phyloP scores from a whole-genome alignment of 768 basidiomycete species.

The Chlorophyllum brunneum region DNA sequence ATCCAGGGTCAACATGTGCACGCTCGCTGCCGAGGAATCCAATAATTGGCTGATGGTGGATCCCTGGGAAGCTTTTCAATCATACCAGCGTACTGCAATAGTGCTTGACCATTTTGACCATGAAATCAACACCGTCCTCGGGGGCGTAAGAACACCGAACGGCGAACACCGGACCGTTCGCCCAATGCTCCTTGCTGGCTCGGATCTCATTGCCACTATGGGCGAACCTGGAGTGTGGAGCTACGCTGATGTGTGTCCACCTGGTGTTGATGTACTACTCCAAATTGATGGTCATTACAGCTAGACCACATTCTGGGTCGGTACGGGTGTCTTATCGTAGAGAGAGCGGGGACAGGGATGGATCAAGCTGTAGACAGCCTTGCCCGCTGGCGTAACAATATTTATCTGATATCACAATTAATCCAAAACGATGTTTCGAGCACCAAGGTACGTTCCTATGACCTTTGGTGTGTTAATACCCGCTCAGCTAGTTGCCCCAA shows the following conservation, averaged over 20 bases:
- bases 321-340: constrained; percentile 93
- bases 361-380: constrained; percentile 74
- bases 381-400: constrained; percentile 77
- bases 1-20: constrained; percentile 81
- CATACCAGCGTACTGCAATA: constrained; percentile 93
- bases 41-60: constrained; percentile 97
- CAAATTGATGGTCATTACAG: constrained; percentile 34
- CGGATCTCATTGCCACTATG: constrained; percentile 96
- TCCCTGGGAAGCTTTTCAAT: constrained; percentile 94
- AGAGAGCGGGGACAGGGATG: constrained; percentile 91
- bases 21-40: constrained; percentile 85
- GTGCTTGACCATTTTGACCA: constrained; percentile 97
- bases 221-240: constrained; percentile 98
- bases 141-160: constrained; percentile 72
- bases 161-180: constrained; percentile 74
- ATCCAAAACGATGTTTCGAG: constrained; percentile 98
- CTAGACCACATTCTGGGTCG: constrained; percentile 94
- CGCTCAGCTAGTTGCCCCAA: constrained; percentile 16
- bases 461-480: not conserved
- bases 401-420: constrained; percentile 88
- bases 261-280: constrained; percentile 8
- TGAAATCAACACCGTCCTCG: constrained; percentile 83
- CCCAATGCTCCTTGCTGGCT: constrained; percentile 95
- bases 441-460: constrained; percentile 61
- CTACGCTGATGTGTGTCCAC: constrained; percentile 79